phyloP scores from a whole-genome alignment of 1,284 basidiomycete species.

The Boletus semigastroideus region DNA sequence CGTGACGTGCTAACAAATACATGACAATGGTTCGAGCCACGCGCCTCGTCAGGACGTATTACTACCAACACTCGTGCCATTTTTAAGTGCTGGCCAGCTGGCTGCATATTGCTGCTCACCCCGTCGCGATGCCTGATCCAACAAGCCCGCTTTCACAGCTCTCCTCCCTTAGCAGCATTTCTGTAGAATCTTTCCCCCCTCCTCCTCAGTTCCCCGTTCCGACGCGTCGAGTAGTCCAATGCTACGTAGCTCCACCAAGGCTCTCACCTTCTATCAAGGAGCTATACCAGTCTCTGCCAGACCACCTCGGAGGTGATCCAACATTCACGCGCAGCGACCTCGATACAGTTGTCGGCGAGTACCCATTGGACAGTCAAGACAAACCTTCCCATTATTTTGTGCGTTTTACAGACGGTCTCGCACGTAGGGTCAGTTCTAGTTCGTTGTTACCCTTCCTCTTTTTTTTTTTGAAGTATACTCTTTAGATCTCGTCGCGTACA shows the following conservation, averaged over 20 bases:
- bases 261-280: conserved; percentile 40
- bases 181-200: conserved; percentile 7
- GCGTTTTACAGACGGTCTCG: conserved; percentile 53
- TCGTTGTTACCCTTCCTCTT: not conserved
- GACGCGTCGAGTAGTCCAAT: conserved; percentile 15
- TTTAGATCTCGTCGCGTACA: conserved; percentile 41
- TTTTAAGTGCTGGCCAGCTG: not conserved
- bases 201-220: conserved; percentile 5
- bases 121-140: conserved; percentile 23
- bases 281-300: conserved; percentile 41
- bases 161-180: conserved; percentile 19
- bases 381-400: conserved; percentile 56
- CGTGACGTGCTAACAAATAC: conserved; percentile 10
- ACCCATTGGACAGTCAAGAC: conserved; percentile 33
- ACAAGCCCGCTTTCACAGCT: conserved; percentile 7
- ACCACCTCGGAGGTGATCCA: conserved; percentile 34
- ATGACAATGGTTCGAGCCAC: conserved; percentile 2
- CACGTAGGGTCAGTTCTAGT: conserved; percentile 49
- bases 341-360: conserved; percentile 61
- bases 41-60: conserved; percentile 10
- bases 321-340: conserved; percentile 35
- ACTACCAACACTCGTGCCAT: not conserved
- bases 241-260: conserved; percentile 28
- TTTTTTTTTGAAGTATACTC: conserved; percentile 1
- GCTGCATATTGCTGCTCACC: not conserved